Evolutionary conservation across 2,329 filamentous ascomycete genomes (phyloP).

Genomic region (Teratosphaeriaceae sp.): DNA sequence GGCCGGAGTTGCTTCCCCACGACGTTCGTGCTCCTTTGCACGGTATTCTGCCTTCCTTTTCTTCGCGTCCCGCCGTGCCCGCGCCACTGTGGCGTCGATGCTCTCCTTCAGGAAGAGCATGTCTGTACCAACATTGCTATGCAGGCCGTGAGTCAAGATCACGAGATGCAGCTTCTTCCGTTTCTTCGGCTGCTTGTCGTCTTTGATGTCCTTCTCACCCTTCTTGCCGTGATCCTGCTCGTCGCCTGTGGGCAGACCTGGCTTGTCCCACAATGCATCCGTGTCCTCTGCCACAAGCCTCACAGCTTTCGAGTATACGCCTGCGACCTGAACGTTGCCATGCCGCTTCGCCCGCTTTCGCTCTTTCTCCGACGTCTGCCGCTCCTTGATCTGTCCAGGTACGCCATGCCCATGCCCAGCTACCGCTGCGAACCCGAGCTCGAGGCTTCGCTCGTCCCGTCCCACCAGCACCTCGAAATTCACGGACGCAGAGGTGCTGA

Average conservation of each 20-base stretch:
- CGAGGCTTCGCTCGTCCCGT: conserved; percentile 76
- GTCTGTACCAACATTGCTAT: conserved; percentile 91
- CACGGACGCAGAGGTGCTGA: conserved; percentile 81
- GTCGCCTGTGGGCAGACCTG: conserved; percentile 59
- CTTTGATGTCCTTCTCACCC: conserved; percentile 28
- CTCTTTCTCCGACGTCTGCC: conserved; percentile 43
- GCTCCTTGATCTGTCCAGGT: conserved; percentile 69
- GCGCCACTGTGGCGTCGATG: conserved; percentile 75
- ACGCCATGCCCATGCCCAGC: conserved; percentile 45
- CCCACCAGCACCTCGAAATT: conserved; percentile 82
- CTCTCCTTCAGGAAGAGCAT: conserved; percentile 98
- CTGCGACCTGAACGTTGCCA: conserved; percentile 61
- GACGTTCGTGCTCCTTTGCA: conserved; percentile 25
- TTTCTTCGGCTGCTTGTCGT: conserved; percentile 40
- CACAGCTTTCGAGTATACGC: conserved; percentile 79
- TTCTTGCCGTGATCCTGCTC: conserved; percentile 14
- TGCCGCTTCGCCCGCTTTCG: conserved; percentile 52
- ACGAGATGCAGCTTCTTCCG: conserved; percentile 83
- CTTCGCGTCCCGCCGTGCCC: conserved; percentile 64
- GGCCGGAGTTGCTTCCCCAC: conserved; percentile 6
- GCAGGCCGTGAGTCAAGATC: conserved; percentile 85
- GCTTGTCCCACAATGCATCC: conserved; percentile 85
- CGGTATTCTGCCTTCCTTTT: conserved; percentile 43
- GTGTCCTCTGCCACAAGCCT: conserved; percentile 80
- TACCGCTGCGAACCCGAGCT: conserved; percentile 55